phyloP scores from a whole-genome alignment of 2,329 filamentous ascomycete genomes.

The Colletotrichum musicola region DNA sequence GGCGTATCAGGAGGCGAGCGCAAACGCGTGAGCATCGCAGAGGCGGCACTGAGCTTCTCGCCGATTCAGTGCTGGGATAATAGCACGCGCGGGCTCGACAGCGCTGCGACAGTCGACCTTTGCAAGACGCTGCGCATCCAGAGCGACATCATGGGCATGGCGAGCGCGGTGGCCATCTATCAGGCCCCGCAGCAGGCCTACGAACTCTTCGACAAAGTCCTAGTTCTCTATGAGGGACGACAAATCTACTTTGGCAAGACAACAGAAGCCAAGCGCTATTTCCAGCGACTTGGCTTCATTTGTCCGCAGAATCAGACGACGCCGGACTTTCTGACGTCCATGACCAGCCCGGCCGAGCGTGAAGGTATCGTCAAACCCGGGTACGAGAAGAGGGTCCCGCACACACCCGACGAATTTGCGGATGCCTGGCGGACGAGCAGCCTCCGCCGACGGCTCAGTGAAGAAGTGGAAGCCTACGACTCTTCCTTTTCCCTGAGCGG shows the following conservation, averaged over 20 bases:
- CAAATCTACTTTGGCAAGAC: conserved; percentile 64
- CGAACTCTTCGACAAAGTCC: conserved; percentile 74
- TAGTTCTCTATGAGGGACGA: conserved; percentile 75
- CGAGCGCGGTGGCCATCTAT: conserved; percentile 73
- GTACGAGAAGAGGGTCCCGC: conserved; percentile 49
- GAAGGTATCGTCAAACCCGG: conserved; percentile 51
- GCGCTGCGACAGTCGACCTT: conserved; percentile 75
- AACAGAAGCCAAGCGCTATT: conserved; percentile 44
- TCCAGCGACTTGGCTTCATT: conserved; percentile 64
- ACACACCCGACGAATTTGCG: conserved; percentile 55
- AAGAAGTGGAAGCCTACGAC: conserved; percentile 25
- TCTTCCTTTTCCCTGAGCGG: conserved; percentile 5
- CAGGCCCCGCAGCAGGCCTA: conserved; percentile 64
- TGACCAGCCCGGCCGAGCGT: conserved; percentile 56
- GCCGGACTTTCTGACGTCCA: conserved; percentile 75
- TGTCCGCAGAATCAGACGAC: conserved; percentile 70
- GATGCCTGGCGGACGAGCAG: conserved; percentile 48
- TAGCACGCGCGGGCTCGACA: conserved; percentile 73
- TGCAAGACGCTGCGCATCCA: conserved; percentile 71
- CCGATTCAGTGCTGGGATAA: conserved; percentile 79
- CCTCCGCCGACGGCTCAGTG: not conserved
- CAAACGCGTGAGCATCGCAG: conserved; percentile 82
- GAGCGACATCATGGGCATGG: conserved; percentile 69
- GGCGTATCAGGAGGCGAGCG: conserved; percentile 73
- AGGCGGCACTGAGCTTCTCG: conserved; percentile 60